Percentiles rank a stretch among this genome's conserved stretches.
phyloP scores from a whole-genome alignment of 352 stramenopile genomes.

The Pilasporangium apinafurcum region DNA sequence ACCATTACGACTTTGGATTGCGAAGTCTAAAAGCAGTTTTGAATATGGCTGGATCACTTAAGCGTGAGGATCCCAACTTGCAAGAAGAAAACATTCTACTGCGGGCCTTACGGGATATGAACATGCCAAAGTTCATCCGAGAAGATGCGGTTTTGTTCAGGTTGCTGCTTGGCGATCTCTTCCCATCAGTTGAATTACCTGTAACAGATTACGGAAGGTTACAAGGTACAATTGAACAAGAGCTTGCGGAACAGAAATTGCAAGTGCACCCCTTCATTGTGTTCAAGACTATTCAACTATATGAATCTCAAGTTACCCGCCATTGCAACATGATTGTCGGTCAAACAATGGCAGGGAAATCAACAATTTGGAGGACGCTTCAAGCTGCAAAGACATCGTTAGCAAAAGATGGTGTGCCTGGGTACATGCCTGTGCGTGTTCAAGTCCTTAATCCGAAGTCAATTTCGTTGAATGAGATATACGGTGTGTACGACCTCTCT shows the following conservation, averaged over 20 bases:
- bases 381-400: conserved; percentile 68
- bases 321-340: conserved; percentile 94
- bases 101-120: conserved; percentile 93
- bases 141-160: conserved; percentile 92
- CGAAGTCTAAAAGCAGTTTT: conserved; percentile 80
- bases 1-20: conserved; percentile 85
- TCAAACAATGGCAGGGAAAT: conserved; percentile 88
- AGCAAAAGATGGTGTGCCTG: conserved; percentile 58
- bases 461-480: conserved; percentile 87
- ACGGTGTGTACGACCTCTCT: conserved; percentile 85
- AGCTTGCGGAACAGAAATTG: conserved; percentile 78
- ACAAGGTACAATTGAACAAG: conserved; percentile 84
- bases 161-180: conserved; percentile 86
- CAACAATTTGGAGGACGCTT: conserved; percentile 82
- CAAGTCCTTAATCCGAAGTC: conserved; percentile 88
- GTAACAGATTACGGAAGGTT: conserved; percentile 90
- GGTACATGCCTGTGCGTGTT: conserved; percentile 81
- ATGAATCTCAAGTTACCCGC: conserved; percentile 92
- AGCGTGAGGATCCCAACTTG: conserved; percentile 93
- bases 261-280: conserved; percentile 89
- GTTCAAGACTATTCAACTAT: conserved; percentile 94
- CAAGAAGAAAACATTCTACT: conserved; percentile 96
- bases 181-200: conserved; percentile 82
- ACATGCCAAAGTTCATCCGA: conserved; percentile 93
- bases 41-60: conserved; percentile 84